phyloP scores from a whole-genome alignment of 202 grass and related monocot genomes.

The Panicum hallii region DNA sequence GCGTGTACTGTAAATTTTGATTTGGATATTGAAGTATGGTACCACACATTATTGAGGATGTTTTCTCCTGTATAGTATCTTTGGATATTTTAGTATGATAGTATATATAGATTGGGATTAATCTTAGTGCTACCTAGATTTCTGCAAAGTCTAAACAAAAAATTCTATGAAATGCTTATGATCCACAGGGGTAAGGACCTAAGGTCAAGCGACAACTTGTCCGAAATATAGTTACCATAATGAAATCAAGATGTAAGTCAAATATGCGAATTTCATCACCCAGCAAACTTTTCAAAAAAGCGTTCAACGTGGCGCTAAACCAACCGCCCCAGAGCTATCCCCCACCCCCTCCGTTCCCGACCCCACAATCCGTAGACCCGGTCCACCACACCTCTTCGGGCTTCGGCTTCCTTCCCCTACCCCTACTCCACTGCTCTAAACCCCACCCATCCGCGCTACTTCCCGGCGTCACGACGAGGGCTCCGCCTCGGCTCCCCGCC shows the following conservation, averaged over 20 bases:
- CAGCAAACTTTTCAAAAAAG: neutral
- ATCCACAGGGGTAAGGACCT: too few relatives aligned
- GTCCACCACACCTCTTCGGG: neutral
- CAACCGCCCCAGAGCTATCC: conserved; percentile 56
- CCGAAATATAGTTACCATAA: too few relatives aligned
- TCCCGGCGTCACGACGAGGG: conserved; percentile 24
- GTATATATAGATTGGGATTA: too few relatives aligned
- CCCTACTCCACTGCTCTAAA: neutral
- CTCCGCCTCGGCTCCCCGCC: neutral
- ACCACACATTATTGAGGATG: too few relatives aligned
- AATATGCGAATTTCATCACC: neutral
- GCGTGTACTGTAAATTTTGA: too few relatives aligned
- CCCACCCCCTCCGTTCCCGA: neutral
- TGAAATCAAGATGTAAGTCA: neutral
- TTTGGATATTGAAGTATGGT: too few relatives aligned
- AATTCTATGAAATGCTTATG: too few relatives aligned
- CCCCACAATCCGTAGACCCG: conserved; percentile 37
- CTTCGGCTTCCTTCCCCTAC: conserved; percentile 12
- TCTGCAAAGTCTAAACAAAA: too few relatives aligned
- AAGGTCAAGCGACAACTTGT: too few relatives aligned
- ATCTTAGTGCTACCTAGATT: too few relatives aligned
- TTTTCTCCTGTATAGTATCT: too few relatives aligned
- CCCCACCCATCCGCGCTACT: conserved; percentile 4
- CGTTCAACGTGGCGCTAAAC: conserved; percentile 64
- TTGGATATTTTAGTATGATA: too few relatives aligned